Evolutionary conservation across 352 stramenopile species (phyloP).

Genomic region (Phytophthora agathidicida): DNA sequence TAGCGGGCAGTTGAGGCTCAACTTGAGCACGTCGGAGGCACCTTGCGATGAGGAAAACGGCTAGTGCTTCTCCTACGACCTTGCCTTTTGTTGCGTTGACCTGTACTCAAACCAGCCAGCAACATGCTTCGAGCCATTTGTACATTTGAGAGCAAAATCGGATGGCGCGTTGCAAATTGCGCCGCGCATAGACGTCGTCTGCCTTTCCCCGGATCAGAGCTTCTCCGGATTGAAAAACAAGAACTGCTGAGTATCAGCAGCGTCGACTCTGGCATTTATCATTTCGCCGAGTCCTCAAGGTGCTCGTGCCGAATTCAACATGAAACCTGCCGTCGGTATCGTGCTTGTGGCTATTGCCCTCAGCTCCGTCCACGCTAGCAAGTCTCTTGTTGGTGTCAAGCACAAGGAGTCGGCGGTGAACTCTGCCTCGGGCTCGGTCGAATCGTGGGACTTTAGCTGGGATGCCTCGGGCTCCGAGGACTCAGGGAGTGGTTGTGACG

Average conservation of each 20-base stretch:
- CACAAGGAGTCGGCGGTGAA: not conserved
- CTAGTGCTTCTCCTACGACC: too few species aligned
- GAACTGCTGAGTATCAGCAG: not conserved
- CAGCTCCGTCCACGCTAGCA: constrained; percentile 3
- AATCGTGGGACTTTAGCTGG: constrained; percentile 28
- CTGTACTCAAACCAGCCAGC: too few species aligned
- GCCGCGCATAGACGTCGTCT: constrained; percentile 14
- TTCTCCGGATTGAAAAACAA: constrained; percentile 8
- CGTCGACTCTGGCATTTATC: constrained; percentile 8
- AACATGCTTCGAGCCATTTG: too few species aligned
- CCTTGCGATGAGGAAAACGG: too few species aligned
- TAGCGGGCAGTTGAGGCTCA: too few species aligned
- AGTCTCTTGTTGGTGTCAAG: not conserved
- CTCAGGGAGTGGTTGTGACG: constrained; percentile 20
- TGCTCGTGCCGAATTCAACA: constrained; percentile 1
- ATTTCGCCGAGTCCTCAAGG: constrained; percentile 6
- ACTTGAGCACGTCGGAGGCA: too few species aligned
- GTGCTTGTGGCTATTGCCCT: constrained; percentile 13
- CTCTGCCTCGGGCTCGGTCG: not conserved
- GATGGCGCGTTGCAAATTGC: constrained; percentile 7
- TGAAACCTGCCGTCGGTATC: constrained; percentile 14
- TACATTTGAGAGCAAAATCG: constrained; percentile 1
- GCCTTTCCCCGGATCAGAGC: constrained; percentile 23
- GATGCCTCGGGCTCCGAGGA: constrained; percentile 17
- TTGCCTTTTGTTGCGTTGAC: too few species aligned